A percentile compares a stretch with the other conserved stretches of the same genome.
Conservation (phyloP, 148 eudicot species). For the Cornus suecica region DNA sequence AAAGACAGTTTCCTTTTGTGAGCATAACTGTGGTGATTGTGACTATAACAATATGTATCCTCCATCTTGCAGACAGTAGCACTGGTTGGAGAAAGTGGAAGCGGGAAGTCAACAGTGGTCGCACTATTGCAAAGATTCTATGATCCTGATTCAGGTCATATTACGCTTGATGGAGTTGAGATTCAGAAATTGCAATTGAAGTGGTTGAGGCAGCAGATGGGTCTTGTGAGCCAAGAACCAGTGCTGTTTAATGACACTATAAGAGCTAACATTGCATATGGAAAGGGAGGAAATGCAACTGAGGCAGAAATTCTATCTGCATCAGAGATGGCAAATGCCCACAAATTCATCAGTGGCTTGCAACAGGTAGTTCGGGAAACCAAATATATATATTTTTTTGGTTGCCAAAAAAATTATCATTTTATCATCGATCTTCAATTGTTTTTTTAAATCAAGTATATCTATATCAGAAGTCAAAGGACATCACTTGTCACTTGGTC, state of each 20-base stretch:
- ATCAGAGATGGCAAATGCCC: constrained; percentile 72
- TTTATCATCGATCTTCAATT: too few relatives aligned
- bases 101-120: constrained; percentile 81
- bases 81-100: constrained; percentile 80
- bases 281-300: constrained; percentile 60
- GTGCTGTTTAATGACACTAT: constrained; percentile 61
- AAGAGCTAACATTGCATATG: constrained; percentile 63
- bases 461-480: too few relatives aligned
- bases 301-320: constrained; percentile 62
- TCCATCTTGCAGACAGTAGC: constrained; percentile 51
- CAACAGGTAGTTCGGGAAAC: constrained; percentile 42
- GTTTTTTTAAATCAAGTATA: too few relatives aligned
- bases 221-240: constrained; percentile 83
- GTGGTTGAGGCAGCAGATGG: constrained; percentile 83
- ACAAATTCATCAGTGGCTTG: constrained; percentile 57
- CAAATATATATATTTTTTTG: background rate
- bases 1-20: background rate
- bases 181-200: constrained; percentile 58
- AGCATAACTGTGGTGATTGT: background rate
- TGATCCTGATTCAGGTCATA: constrained; percentile 59
- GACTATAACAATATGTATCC: background rate
- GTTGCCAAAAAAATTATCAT: background rate
- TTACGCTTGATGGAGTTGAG: constrained; percentile 60
- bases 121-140: constrained; percentile 71
- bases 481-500: too few relatives aligned